Evolutionary conservation across 2,329 filamentous ascomycete species (phyloP), one percentile per base, ranked within the genome.

Genomic region (Dothiorella sarmentorum): DNA sequence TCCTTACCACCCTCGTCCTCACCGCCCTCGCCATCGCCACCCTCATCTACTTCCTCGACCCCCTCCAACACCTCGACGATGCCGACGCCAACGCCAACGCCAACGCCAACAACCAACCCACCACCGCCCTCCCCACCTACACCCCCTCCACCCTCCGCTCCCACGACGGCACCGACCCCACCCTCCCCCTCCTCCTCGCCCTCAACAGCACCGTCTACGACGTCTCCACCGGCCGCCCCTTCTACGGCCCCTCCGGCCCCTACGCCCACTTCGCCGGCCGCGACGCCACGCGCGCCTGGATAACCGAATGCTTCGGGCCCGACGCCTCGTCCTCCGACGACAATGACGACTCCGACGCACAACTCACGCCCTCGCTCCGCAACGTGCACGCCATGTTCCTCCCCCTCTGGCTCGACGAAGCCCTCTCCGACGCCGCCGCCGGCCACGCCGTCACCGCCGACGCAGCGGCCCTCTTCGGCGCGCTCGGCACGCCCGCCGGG

Each of bases 191-290:
- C 61, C 67, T 67, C 56, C 63, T 70, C 56, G 67, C 64, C 49
- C 64, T 70, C 58, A 66, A 69, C 60, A 63, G 64, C 60, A 68
- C 64, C 33, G 66, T 70, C 60, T 69, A 66, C 62, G 68, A 70
- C 62, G 68, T 70, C 49, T 66, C 66, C 13, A 61, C 63, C 44
- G 59, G 51, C 2, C 67, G 64, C 15, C 55, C 60, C 51, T 68
- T 69, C 63, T 70, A 70, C 62, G 68, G 68, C 20, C 67, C 67
- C 1, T 63, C 66, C 13, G 68, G 68, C 4, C 65, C 65, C 52
- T 70, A 70, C 62, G 49, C 65, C 42, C 65, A 68, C 56, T 68
- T 70, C 57, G 64, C 64, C 20, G 68, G 67, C 33, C 60, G 62
- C 43, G 68, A 70, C 49, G 68, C 68, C 5, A 64, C 67, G 4